Conservation (phyloP, 2,329 filamentous ascomycete genomes). For the Teratosphaeria nubilosa region DNA sequence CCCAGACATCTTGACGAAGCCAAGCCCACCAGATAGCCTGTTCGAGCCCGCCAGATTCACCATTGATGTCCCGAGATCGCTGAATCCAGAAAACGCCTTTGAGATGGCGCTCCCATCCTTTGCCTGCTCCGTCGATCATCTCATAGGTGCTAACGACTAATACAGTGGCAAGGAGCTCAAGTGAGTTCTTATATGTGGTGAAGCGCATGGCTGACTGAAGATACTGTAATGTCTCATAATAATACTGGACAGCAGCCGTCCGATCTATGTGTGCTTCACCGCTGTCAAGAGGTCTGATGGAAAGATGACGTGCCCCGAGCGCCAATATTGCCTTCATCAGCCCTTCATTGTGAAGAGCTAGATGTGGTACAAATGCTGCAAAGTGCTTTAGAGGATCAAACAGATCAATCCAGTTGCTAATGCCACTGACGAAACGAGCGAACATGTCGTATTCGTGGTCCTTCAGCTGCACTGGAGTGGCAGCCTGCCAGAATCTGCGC, state of each 20-base stretch:
- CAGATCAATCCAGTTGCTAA: constrained; percentile 34
- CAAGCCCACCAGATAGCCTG: constrained; percentile 57
- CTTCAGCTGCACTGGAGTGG: constrained; percentile 19
- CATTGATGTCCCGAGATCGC: constrained; percentile 51
- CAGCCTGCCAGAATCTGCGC: constrained; percentile 17
- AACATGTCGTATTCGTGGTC: constrained; percentile 31
- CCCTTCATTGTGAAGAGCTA: constrained; percentile 44
- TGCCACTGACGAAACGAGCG: constrained; percentile 28
- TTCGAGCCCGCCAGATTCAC: constrained; percentile 46
- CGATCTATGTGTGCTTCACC: constrained; percentile 20
- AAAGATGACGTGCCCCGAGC: constrained; percentile 44
- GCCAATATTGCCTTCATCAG: constrained; percentile 50
- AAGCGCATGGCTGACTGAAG: constrained; percentile 50
- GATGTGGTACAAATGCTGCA: constrained; percentile 27
- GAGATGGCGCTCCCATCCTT: constrained; percentile 52
- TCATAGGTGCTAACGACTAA: constrained; percentile 54
- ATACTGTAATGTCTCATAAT: constrained; percentile 54
- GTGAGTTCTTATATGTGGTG: constrained; percentile 46
- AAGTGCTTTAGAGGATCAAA: constrained; percentile 34
- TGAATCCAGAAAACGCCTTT: constrained; percentile 59
- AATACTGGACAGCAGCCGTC: constrained; percentile 40
- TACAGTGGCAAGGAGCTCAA: constrained; percentile 49
- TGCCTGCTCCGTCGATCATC: constrained; percentile 51
- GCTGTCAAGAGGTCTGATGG: constrained; percentile 25
- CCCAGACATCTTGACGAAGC: constrained; percentile 57